phyloP scores from a whole-genome alignment of 306 rosid species.

The Vigna unguiculata region DNA sequence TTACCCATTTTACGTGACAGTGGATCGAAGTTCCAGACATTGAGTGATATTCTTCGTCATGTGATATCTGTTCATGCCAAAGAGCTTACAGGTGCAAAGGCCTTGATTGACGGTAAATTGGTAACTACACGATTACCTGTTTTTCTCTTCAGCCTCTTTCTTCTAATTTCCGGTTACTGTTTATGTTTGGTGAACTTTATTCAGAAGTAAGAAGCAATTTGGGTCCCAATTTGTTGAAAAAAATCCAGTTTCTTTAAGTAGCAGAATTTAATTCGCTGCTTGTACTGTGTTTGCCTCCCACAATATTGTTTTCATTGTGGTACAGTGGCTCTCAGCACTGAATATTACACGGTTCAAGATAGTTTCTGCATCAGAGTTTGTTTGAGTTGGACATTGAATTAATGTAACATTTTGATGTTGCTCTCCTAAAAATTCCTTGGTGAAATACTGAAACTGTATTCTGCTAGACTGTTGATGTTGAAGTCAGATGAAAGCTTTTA shows the following conservation, averaged over 20 bases:
- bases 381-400: slow-evolving; percentile 2
- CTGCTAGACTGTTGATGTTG: slow-evolving; percentile 24
- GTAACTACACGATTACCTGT: slow-evolving; percentile 47
- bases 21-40: slow-evolving; percentile 61
- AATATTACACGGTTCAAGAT: neutral
- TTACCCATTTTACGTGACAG: slow-evolving; percentile 66
- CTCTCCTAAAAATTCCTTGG: slow-evolving; percentile 2
- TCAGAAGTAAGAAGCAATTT: slow-evolving; percentile 25
- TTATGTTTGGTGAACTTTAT: neutral
- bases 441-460: slow-evolving; percentile 2
- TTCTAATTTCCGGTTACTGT: neutral
- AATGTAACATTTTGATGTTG: slow-evolving; percentile 18
- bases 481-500: slow-evolving; percentile 26
- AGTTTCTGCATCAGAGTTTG: neutral
- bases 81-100: slow-evolving; percentile 67
- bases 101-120: slow-evolving; percentile 84
- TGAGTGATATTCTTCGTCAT: slow-evolving; percentile 67
- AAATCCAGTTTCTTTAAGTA: neutral
- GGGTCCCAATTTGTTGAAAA: neutral
- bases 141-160: neutral
- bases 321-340: slow-evolving; percentile 8
- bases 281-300: slow-evolving; percentile 14
- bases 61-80: slow-evolving; percentile 77
- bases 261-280: neutral
- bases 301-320: neutral